A percentile compares a stretch with the other conserved stretches of the same genome.
Evolutionary conservation across 805 yeast genomes (phyloP).

Genomic region (Wickerhamiella azyma): DNA sequence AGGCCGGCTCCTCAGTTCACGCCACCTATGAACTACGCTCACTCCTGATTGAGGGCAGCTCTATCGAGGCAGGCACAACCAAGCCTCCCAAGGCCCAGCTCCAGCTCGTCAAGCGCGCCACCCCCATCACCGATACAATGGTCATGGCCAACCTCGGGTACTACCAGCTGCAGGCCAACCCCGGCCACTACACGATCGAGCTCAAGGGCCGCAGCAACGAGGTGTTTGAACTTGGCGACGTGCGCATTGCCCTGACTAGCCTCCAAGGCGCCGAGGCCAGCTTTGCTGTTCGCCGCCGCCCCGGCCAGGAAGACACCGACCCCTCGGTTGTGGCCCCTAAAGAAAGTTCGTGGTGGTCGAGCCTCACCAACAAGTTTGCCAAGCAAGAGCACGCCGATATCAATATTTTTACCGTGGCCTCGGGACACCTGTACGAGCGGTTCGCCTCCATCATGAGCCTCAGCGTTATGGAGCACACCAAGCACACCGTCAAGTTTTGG

Average conservation of each 20-base stretch:
- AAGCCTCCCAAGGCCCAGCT: constrained; percentile 42
- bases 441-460: constrained; percentile 66
- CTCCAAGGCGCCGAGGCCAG: not conserved
- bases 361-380: not conserved
- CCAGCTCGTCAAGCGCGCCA: constrained; percentile 24
- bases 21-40: constrained; percentile 40
- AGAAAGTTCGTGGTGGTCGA: not conserved
- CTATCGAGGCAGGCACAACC: constrained; percentile 31
- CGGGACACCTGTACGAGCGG: constrained; percentile 69
- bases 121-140: constrained; percentile 34
- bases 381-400: constrained; percentile 36
- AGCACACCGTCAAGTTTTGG: constrained; percentile 69
- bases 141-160: constrained; percentile 78
- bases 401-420: constrained; percentile 70
- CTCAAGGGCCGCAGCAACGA: constrained; percentile 34
- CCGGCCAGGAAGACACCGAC: constrained; percentile 28
- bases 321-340: constrained; percentile 2
- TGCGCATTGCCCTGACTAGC: constrained; percentile 1
- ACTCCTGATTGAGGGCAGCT: constrained; percentile 60
- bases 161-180: constrained; percentile 59
- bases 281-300: not conserved
- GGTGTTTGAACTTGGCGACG: constrained; percentile 28
- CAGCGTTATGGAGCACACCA: constrained; percentile 54
- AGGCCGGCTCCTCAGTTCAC: constrained; percentile 25
- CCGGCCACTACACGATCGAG: constrained; percentile 53